Conservation (phyloP, 139 green algal species). For the Tetraselmis striata region DNA sequence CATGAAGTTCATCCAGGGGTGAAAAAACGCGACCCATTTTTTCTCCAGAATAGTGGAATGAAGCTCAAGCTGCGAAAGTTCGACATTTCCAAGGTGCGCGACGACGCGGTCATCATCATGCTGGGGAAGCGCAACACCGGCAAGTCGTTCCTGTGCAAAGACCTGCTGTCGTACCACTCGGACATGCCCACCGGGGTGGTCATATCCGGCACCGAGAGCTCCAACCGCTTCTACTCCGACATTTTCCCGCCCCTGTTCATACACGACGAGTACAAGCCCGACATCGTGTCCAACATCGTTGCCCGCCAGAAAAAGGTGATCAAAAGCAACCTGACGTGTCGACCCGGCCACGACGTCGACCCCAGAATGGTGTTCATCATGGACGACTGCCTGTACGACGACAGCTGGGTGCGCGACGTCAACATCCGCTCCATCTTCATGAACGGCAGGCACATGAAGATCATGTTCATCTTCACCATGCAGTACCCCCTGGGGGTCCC, state of each 20-base stretch:
- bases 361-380: slow-evolving; percentile 17
- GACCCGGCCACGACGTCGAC: neutral
- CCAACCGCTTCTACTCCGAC: slow-evolving; percentile 14
- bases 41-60: too few species aligned
- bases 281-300: slow-evolving; percentile 6
- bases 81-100: neutral
- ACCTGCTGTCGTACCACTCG: slow-evolving; percentile 15
- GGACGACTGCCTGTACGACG: slow-evolving; percentile 23
- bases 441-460: slow-evolving; percentile 20
- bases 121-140: slow-evolving; percentile 25
- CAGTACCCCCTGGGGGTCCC: slow-evolving; percentile 17
- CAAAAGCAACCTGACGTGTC: neutral
- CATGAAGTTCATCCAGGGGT: too few species aligned
- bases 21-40: too few species aligned
- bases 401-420: slow-evolving; percentile 5
- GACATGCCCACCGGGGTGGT: slow-evolving; percentile 16
- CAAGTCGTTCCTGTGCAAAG: slow-evolving; percentile 13
- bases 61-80: neutral
- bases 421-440: slow-evolving; percentile 7
- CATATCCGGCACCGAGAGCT: slow-evolving; percentile 10
- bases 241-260: slow-evolving; percentile 22
- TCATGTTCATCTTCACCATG: slow-evolving; percentile 18
- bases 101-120: slow-evolving; percentile 12
- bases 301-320: slow-evolving; percentile 9
- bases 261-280: slow-evolving; percentile 7